Evolutionary conservation across 768 basidiomycete species (phyloP), one percentile per base, ranked within the genome.

Genomic region (Agrocybe pediades): DNA sequence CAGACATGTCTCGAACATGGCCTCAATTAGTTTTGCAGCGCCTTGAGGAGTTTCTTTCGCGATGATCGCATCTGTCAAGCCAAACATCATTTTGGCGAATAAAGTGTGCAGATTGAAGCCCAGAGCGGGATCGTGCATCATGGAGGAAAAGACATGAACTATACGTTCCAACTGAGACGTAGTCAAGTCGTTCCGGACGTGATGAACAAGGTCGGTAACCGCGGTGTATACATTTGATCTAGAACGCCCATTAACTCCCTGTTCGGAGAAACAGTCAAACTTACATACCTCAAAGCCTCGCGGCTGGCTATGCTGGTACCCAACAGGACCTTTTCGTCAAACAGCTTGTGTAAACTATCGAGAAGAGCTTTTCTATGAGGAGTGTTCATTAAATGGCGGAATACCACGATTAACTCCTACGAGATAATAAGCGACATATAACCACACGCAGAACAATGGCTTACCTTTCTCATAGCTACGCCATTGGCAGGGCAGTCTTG

Each of bases 401-500:
- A 87, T 9, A 95, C 94, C 11, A 96, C 87, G 75, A 96, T 85
- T 45, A 98, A 75, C 65, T 98, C 96, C 92, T 95, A 64, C 6
- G 41, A 13, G 24, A 56, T 13, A 62, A 48, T 52, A 46, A 45
- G 41, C 15, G 51, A n/a, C 17, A 46, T n/a, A 41, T 29, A 43
- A 11, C 21, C 20, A 30, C 19, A 9, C 9, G 44, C 36, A 44
- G 59, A 44, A 13, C 20, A 16, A 15, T 25, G 42, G 33, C 68
- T 27, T 29, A 92, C 94, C 80, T 89, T 93, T 71, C 96, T 79
- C 17, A 92, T 80, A 8, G 83, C 75, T 13, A 93, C 88, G 8
- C 88, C 88, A 64, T 90, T 92, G 0, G 88, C 79, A 33, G 97
- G 95, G 65, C 95, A 95, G 67, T 98, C 95, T 65, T 97, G 91